Evolutionary conservation across 2,329 filamentous ascomycete species (phyloP).

Genomic region (Ceratocystis albifundus): DNA sequence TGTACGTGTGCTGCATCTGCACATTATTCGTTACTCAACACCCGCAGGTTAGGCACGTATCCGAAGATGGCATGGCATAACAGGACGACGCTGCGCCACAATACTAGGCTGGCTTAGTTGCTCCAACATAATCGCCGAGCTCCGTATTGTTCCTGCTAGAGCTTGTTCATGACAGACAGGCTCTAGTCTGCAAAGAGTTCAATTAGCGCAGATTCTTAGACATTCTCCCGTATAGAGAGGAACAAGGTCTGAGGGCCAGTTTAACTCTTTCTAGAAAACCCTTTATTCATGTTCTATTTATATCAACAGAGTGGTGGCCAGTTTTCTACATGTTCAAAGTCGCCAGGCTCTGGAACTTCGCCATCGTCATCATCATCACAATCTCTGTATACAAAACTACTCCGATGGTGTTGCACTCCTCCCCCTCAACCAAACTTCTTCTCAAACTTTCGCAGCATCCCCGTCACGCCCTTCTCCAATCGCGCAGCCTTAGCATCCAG

Average conservation of each 20-base stretch:
- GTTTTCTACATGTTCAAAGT: too few relatives aligned
- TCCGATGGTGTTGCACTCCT: neutral
- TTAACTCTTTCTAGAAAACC: neutral
- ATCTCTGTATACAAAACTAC: neutral
- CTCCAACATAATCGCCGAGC: neutral
- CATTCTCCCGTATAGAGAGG: too few relatives aligned
- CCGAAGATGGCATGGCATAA: neutral
- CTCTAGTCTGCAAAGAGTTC: too few relatives aligned
- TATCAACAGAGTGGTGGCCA: neutral
- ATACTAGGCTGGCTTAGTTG: neutral
- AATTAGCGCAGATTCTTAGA: too few relatives aligned
- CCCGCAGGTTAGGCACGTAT: neutral
- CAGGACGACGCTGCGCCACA: neutral
- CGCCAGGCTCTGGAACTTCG: too few relatives aligned
- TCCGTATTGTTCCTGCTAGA: too few relatives aligned
- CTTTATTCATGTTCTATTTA: neutral
- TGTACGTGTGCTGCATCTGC: too few relatives aligned
- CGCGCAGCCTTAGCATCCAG: slow-evolving; percentile 55
- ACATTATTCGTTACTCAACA: neutral
- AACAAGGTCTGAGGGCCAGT: neutral
- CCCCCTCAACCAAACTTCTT: slow-evolving; percentile 50
- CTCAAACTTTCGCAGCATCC: slow-evolving; percentile 67
- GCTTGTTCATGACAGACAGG: too few relatives aligned
- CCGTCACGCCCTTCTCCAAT: slow-evolving; percentile 57
- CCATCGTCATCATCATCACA: too few relatives aligned